Percentiles rank a stretch among this genome's conserved stretches.
These are phyloP conservation scores for Calvatia gigantea DNA, from an alignment of 768 basidiomycete genomes.

Conservation along the genomic window DNA sequence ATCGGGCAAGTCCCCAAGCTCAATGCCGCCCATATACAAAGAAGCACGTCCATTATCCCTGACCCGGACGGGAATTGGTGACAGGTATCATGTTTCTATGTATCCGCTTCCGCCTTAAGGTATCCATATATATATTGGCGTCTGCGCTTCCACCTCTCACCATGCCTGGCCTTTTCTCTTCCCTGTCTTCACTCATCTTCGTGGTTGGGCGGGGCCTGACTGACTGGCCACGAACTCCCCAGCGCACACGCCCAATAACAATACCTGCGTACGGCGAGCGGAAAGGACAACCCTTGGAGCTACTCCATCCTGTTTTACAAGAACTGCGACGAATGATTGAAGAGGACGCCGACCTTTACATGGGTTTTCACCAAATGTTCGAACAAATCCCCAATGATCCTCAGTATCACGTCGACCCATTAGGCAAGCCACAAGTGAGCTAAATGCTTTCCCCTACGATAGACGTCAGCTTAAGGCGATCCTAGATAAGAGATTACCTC, in stretches of 20 bases:
- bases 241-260: not conserved
- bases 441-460: not conserved
- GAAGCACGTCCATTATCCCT: no score
- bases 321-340: slow-evolving; percentile 28
- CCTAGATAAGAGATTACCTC: not conserved
- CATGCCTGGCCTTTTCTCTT: not conserved
- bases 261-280: not conserved
- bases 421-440: not conserved
- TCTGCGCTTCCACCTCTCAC: not conserved
- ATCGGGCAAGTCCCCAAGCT: no score
- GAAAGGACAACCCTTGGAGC: not conserved
- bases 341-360: slow-evolving; percentile 21
- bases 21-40: no score
- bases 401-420: not conserved
- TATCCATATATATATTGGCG: not conserved
- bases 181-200: not conserved
- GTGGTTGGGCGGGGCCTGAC: not conserved
- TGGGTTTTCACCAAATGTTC: slow-evolving; percentile 33
- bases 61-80: no score
- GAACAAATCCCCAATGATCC: slow-evolving; percentile 12
- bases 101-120: not conserved
- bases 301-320: slow-evolving; percentile 15
- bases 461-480: not conserved
- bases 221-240: not conserved
- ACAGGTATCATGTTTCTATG: no score